Base-by-base conservation (phyloP, 352 stramenopile genomes). In the Phytophthora pluvialis region DNA sequence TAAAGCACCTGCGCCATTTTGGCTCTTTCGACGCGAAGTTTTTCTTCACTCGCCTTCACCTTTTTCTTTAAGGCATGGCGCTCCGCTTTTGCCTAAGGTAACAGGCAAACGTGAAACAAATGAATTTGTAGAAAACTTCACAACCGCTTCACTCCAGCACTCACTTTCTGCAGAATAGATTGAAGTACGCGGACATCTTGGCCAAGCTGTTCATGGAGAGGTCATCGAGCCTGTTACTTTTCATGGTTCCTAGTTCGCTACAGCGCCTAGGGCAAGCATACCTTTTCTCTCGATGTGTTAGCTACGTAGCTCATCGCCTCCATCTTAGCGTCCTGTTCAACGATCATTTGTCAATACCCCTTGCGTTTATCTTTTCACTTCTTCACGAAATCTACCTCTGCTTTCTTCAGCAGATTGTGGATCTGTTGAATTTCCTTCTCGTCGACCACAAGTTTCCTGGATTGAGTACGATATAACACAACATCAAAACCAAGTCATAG, bases 61-160 rank as follows among this genome's bases (percentile, higher is more conserved):
- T 88, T 88, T 67, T 92, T 93, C 59, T 92, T 91, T 63, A 94
- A 93, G 5, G 76, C 67, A 8, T 91, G 79, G 11, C 86, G 86
- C 54, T 94, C 86, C 2, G 82, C 79, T 72, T 91, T 93, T 16
- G 86, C 86, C 80, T 89, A 48, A 11, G 2, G 13, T 12, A 15
- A 11, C 18, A 3, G 18, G 21, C 21, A 21, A 21, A 21, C 2
- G 21, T 21, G 21, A 21, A 21, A 21, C 21, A 21, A 21, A 21
- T 21, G 21, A 21, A 21, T 21, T 21, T 21, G 21, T 21, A 21
- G 21, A 21, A 2, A 21, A 44, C 11, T 46, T 47, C 15, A 18
- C 31, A 39, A 15, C 11, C 25, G 31, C 15, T 33, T n/a, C n/a
- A 11, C 25, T 29, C 16, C 29, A 26, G n/a, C 3, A 18, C 25